Evolutionary conservation across 371 early-diverging fungal species (phyloP).

Genomic region (Polyrhizophydium stewartii): DNA sequence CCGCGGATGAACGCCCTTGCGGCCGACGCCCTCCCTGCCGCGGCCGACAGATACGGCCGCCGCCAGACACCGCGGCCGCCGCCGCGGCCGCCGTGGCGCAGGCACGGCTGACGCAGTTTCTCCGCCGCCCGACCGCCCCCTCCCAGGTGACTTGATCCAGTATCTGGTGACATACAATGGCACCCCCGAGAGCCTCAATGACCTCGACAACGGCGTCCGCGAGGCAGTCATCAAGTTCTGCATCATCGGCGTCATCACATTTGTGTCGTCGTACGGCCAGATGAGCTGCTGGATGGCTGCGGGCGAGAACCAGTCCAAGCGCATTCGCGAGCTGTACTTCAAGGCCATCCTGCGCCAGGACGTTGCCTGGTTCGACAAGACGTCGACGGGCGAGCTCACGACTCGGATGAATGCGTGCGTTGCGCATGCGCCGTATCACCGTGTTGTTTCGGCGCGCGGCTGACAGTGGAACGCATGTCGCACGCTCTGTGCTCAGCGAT

Average conservation of each 20-base stretch:
- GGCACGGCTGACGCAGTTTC: too few species aligned
- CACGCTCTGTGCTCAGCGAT: too few species aligned
- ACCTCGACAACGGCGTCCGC: constrained; percentile 15
- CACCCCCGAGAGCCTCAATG: constrained; percentile 29
- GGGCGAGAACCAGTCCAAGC: constrained; percentile 19
- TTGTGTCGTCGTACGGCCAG: constrained; percentile 33
- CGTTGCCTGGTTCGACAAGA: constrained; percentile 83
- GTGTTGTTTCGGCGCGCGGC: too few species aligned
- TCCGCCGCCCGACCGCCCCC: too few species aligned
- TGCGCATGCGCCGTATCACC: too few species aligned
- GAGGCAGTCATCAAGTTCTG: constrained; percentile 6
- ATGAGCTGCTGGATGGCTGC: constrained; percentile 16
- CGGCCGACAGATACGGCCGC: too few species aligned
- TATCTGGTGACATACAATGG: background rate
- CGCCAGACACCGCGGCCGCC: too few species aligned
- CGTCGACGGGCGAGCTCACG: constrained; percentile 55
- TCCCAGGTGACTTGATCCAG: background rate
- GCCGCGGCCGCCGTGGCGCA: too few species aligned
- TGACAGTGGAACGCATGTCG: too few species aligned
- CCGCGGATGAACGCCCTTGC: too few species aligned
- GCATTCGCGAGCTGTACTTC: constrained; percentile 36
- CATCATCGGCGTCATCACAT: constrained; percentile 28
- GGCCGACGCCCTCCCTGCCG: too few species aligned
- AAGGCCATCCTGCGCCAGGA: constrained; percentile 71
- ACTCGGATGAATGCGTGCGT: constrained; percentile 37